Conservation (phyloP, 2,329 filamentous ascomycete species). For the Alternaria gaisen region DNA sequence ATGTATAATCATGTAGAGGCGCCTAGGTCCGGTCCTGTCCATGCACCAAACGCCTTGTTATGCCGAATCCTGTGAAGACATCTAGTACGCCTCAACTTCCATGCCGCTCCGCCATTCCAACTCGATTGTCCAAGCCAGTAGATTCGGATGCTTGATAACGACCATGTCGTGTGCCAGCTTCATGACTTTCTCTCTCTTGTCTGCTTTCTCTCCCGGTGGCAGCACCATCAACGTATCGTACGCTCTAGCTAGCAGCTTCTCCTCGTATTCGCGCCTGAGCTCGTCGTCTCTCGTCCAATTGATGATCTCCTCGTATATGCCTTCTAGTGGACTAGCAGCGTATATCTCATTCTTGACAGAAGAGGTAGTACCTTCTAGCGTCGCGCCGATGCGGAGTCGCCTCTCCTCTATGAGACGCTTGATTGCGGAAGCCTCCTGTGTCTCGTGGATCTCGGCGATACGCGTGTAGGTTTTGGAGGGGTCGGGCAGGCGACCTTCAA, state of each 20-base stretch:
- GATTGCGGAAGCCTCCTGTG: slow-evolving; percentile 86
- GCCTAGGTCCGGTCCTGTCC: background rate
- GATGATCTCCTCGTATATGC: slow-evolving; percentile 82
- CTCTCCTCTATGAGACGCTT: slow-evolving; percentile 90
- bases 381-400: slow-evolving; percentile 85
- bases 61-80: background rate
- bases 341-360: slow-evolving; percentile 91
- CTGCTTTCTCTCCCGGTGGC: slow-evolving; percentile 70
- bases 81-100: slow-evolving; percentile 35
- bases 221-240: slow-evolving; percentile 79
- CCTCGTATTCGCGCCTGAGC: slow-evolving; percentile 82
- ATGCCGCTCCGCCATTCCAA: slow-evolving; percentile 79
- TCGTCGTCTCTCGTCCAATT: slow-evolving; percentile 92
- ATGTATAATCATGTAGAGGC: background rate
- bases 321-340: slow-evolving; percentile 76
- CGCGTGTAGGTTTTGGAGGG: slow-evolving; percentile 82
- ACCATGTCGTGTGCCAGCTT: slow-evolving; percentile 91
- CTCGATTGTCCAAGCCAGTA: slow-evolving; percentile 88
- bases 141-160: slow-evolving; percentile 90
- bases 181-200: slow-evolving; percentile 76
- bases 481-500: slow-evolving; percentile 84
- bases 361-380: slow-evolving; percentile 79
- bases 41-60: slow-evolving; percentile 12
- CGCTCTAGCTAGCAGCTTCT: slow-evolving; percentile 84
- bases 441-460: slow-evolving; percentile 83